These are phyloP conservation scores for Colletotrichum limetticola DNA, from an alignment of 2,329 filamentous ascomycete genomes.

Conservation along the genomic window DNA sequence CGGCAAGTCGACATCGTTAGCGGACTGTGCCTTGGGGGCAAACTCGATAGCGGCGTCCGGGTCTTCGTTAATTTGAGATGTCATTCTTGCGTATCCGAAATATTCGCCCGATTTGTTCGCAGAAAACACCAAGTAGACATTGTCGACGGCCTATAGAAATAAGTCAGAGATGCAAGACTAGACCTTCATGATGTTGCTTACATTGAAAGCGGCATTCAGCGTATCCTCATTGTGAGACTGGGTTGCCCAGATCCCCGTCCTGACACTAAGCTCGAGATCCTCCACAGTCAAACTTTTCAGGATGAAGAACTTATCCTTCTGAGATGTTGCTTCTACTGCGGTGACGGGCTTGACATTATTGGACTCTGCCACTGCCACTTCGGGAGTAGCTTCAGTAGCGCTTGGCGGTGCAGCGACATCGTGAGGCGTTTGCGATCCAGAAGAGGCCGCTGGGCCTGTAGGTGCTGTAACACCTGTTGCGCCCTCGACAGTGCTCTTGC, in stretches of 20 bases:
- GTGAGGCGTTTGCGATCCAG: constrained; percentile 24
- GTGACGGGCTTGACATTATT: constrained; percentile 1
- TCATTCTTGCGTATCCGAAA: constrained; percentile 94
- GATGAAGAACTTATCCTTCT: constrained; percentile 85
- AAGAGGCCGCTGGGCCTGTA: constrained; percentile 62
- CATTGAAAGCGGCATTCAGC: constrained; percentile 85
- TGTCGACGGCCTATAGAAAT: constrained; percentile 72
- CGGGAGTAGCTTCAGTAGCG: not conserved
- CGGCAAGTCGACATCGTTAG: constrained; percentile 73
- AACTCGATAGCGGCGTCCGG: constrained; percentile 76
- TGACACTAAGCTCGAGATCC: constrained; percentile 89
- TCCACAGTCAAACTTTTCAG: constrained; percentile 93
- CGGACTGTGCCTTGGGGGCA: constrained; percentile 70
- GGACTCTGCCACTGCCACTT: not conserved
- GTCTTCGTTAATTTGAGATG: constrained; percentile 83
- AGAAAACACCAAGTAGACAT: constrained; percentile 93
- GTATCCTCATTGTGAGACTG: constrained; percentile 91
- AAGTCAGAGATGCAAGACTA: constrained; percentile 5
- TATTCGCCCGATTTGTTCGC: constrained; percentile 98
- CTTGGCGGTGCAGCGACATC: constrained; percentile 1
- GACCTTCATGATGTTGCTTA: constrained; percentile 49
- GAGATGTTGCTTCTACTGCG: constrained; percentile 37
- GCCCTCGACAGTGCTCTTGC: constrained; percentile 65
- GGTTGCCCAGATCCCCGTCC: constrained; percentile 91
- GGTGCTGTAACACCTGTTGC: constrained; percentile 61